Base-by-base conservation (phyloP, 2,329 filamentous ascomycete species). In the Fusarium secorum region DNA sequence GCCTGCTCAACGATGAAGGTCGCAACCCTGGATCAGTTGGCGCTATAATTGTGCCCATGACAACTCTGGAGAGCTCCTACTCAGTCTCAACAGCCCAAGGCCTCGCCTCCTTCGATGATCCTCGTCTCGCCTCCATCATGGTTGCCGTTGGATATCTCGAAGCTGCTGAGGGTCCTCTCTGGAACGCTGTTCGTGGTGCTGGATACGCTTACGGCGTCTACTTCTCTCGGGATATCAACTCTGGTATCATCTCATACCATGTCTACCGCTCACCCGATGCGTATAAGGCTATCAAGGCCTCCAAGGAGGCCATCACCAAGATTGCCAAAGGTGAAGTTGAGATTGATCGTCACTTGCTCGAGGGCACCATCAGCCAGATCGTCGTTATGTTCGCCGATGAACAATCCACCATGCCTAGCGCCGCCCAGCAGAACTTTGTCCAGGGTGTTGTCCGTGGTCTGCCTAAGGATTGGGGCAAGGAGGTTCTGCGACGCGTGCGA, bases 101-200 rank as follows among this genome's bases (percentile, higher is more conserved):
- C 10, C 88, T 95, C 20, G 87, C 88, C 28, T 93, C 91, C 0
- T 95, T 92, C 77, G 85, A 87, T 7, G 91, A 98, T 76, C 91
- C 94, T 0, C 87, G 89, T 20, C 85, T 98, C 3, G 94, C 96
- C 0, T 91, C 95, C 4, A 86, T 97, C 55, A 89, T 97, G 79
- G 95, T 99, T 11, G 94, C 95, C 2, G 89, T 94, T 53, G 90
- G 94, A 24, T 98, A 98, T 78, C 91, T 99, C 66, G 95, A 98
- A 78, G 91, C 94, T 2, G 92, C 97, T 22, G 96, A 99, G 81
- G 96, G 96, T 0, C 96, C 96, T 1, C 88, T 99, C 35, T 98
- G 96, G 95, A 92, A 92, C 70, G 93, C 94, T 1, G 93, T 98
- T 52, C 93, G 96, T 49, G 96, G 96, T 60, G 96, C 93, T 45